These are phyloP conservation scores for Eucalyptus melliodora DNA, from an alignment of 345 rosid species.

Conservation along the genomic window DNA sequence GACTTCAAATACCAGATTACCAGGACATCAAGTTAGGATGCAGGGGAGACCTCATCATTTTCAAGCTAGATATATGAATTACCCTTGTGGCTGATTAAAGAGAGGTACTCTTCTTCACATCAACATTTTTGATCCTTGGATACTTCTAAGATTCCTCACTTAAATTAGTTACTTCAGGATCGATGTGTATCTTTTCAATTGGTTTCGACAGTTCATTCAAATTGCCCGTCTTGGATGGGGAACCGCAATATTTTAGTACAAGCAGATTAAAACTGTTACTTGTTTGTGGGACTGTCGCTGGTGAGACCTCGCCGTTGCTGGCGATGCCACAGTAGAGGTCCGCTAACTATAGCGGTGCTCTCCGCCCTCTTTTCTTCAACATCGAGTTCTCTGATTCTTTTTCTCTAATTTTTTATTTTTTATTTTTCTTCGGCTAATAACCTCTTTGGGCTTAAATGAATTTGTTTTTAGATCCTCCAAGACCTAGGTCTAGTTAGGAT, in stretches of 20 bases:
- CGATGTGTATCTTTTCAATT: neutral
- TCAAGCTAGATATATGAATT: conserved; percentile 28
- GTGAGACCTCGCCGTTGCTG: too few species aligned
- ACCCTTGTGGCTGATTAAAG: conserved; percentile 20
- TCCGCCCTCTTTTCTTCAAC: too few species aligned
- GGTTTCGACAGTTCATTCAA: neutral
- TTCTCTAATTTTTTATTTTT: too few species aligned
- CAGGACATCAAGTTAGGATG: neutral
- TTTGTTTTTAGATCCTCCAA: too few species aligned
- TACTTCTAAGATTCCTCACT: conserved; percentile 13
- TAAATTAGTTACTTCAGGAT: neutral
- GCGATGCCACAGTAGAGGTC: too few species aligned
- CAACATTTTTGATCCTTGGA: conserved; percentile 13
- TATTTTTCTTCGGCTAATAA: too few species aligned
- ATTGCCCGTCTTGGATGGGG: neutral
- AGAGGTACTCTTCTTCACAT: conserved; percentile 3
- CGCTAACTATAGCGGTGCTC: too few species aligned
- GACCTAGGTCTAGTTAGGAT: too few species aligned
- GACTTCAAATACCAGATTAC: too few species aligned
- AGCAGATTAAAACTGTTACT: neutral
- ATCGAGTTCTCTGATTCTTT: too few species aligned
- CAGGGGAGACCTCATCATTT: conserved; percentile 26
- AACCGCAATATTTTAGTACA: neutral
- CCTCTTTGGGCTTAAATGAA: too few species aligned
- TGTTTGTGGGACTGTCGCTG: too few species aligned